Evolutionary conservation across 2,329 filamentous ascomycete species (phyloP).

Genomic region (Cercospora nicotianae): DNA sequence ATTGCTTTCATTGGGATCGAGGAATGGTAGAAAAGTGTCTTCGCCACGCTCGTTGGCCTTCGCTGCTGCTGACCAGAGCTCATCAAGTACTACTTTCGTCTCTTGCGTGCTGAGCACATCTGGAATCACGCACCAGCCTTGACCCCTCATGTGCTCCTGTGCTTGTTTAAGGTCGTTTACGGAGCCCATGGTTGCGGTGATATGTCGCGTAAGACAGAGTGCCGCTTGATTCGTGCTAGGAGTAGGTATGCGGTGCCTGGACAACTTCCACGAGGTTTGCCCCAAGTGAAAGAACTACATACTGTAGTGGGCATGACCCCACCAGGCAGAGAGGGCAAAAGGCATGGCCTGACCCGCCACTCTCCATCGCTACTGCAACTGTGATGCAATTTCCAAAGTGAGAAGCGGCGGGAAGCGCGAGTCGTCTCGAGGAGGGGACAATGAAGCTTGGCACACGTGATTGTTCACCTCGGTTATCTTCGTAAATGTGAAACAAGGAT

Average conservation of each 20-base stretch:
- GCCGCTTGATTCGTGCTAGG: not conserved
- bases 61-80: not conserved
- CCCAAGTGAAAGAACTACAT: not conserved
- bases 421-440: not conserved
- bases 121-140: conserved; percentile 19
- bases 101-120: conserved; percentile 16
- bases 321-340: not conserved
- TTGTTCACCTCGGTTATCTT: not conserved
- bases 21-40: not conserved
- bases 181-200: not conserved
- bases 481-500: not conserved
- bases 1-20: not conserved
- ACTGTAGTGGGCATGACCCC: not conserved
- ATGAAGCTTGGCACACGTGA: not conserved
- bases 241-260: not conserved
- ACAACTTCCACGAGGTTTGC: not conserved
- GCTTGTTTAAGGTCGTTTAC: conserved; percentile 30
- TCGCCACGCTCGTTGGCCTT: not conserved
- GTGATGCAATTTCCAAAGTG: not conserved
- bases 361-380: not conserved
- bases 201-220: not conserved
- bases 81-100: not conserved
- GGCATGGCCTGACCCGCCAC: not conserved
- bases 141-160: conserved; percentile 1
- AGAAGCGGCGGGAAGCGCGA: not conserved